Evolutionary conservation across 2,329 filamentous ascomycete species (phyloP), one percentile per base, ranked within the genome.

Genomic region (Hypoxylon sp.): DNA sequence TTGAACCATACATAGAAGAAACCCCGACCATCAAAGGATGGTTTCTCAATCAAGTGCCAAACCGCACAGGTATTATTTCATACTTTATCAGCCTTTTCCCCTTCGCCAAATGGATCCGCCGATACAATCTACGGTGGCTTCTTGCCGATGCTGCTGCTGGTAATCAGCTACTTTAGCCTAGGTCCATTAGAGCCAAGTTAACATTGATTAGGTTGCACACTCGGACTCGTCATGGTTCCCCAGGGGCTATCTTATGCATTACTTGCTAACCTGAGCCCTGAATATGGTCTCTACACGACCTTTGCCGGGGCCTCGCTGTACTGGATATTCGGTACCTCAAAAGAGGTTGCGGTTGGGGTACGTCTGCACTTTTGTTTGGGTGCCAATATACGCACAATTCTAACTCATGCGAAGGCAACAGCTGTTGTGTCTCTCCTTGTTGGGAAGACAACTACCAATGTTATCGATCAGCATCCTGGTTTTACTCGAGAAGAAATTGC

Each of bases 381-480:
- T 23, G 3, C 5, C 2, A 19, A 7, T 16, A 25, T 21, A 2
- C 5, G n/a, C 12, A 29, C 9, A 2, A 47, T 46, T n/a, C 41
- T 53, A 45, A 51, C 29, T 16, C 14, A 46, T 12, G 9, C n/a
- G 16, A 9, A 61, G 57, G 48, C 57, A n/a, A 61, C 57, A n/a
- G 57, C 57, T 7, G 57, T 61, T n/a, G 48, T 61, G 29, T 61
- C 57, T 29, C 48, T 61, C 9, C 57, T 61, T 25, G 48, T 52
- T 30, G 48, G 57, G 5, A 53, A 61, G 23, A 47, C 57, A 16
- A 41, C 5, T 11, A 52, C 21, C 5, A 39, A 21, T 39, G 11
- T 61, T 16, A 27, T 14, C 8, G 48, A 61, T 1, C 53, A 29
- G 11, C 8, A 61, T 30, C 29, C 41, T 2, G 16, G 21, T 2